A percentile compares a stretch with the other conserved stretches of the same genome.
Conservation (phyloP, 441 rosid genomes). For the Brassica balearica region DNA sequence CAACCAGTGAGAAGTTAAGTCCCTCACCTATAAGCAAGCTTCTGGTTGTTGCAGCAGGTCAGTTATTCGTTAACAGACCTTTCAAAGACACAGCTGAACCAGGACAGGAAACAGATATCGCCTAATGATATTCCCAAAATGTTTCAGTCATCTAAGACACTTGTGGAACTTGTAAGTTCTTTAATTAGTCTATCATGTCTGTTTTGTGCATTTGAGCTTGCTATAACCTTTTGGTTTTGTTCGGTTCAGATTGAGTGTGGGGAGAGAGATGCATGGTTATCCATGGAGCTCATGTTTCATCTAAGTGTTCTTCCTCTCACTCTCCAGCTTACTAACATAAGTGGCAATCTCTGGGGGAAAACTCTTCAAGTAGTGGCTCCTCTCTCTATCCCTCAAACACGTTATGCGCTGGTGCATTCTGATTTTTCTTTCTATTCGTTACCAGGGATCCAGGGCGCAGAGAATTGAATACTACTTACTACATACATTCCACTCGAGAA, state of each 20-base stretch:
- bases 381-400: not conserved
- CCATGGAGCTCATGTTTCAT: constrained; percentile 99
- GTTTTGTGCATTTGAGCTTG: not conserved
- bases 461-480: constrained; percentile 91
- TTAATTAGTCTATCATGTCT: constrained; percentile 15
- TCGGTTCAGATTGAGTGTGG: constrained; percentile 86
- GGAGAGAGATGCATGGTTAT: constrained; percentile 98
- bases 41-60: constrained; percentile 72
- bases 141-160: constrained; percentile 82
- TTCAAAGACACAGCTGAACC: constrained; percentile 85
- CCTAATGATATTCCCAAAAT: constrained; percentile 80
- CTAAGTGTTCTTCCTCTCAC: constrained; percentile 96
- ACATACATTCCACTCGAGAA: constrained; percentile 93
- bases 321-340: constrained; percentile 94
- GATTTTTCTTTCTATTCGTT: constrained; percentile 27
- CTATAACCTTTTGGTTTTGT: constrained; percentile 42
- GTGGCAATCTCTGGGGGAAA: constrained; percentile 99
- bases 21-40: constrained; percentile 39
- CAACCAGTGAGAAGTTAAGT: constrained; percentile 31
- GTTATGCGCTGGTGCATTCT: constrained; percentile 20
- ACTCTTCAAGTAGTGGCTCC: constrained; percentile 84
- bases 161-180: constrained; percentile 85
- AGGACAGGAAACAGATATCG: constrained; percentile 82
- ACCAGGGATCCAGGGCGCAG: constrained; percentile 97
- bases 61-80: constrained; percentile 97